Conservation (phyloP, 2,329 filamentous ascomycete genomes). For the Aspergillus pseudonomiae region DNA sequence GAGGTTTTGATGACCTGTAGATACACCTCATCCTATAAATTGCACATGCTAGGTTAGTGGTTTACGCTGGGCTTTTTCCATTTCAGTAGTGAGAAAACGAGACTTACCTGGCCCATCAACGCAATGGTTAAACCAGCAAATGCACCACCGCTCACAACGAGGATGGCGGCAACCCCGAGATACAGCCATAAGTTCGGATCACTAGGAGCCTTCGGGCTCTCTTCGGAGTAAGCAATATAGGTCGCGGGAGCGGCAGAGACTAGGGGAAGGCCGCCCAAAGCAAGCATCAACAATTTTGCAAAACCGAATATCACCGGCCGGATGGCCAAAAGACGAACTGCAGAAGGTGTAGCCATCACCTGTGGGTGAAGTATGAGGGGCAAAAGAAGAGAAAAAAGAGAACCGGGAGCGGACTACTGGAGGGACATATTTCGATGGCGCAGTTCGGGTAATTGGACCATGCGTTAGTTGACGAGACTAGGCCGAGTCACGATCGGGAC, state of each 20-base stretch:
- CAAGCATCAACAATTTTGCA: conserved; percentile 44
- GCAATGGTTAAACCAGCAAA: conserved; percentile 84
- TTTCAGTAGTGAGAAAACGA: neutral
- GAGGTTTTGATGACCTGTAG: conserved; percentile 91
- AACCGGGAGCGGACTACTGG: conserved; percentile 9
- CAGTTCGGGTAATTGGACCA: conserved; percentile 5
- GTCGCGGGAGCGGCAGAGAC: conserved; percentile 41
- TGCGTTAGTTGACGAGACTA: neutral
- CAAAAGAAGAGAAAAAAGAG: conserved; percentile 6
- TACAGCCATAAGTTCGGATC: conserved; percentile 79
- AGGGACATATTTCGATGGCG: conserved; percentile 16
- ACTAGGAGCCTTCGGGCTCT: conserved; percentile 55
- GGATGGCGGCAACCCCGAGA: conserved; percentile 72
- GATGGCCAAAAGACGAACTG: conserved; percentile 37
- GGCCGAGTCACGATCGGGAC: conserved; percentile 4
- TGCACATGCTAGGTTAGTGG: neutral
- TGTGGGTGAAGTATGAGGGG: conserved; percentile 7
- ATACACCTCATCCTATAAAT: conserved; percentile 81
- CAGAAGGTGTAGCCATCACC: conserved; percentile 32
- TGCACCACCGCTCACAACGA: conserved; percentile 86
- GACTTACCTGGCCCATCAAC: conserved; percentile 63
- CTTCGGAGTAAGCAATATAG: conserved; percentile 25
- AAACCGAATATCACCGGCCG: conserved; percentile 45
- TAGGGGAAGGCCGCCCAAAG: conserved; percentile 42
- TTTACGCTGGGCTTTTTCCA: neutral